These are phyloP conservation scores for Marasmius tenuissimus DNA, from an alignment of 1,284 basidiomycete species.

Conservation along the genomic window DNA sequence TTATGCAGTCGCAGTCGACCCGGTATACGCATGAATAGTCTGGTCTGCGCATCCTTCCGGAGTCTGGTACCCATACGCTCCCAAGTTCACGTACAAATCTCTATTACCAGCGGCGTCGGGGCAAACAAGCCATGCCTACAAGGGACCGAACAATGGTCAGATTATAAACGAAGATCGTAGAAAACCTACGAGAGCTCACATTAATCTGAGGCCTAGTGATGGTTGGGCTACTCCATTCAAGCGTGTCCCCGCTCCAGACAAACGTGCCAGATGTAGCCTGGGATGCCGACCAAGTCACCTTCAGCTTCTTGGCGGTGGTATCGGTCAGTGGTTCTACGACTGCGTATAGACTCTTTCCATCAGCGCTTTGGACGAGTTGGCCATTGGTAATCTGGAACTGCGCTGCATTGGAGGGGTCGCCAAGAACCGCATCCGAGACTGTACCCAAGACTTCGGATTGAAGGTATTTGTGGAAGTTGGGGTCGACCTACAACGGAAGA, in stretches of 20 bases:
- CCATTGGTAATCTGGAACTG: conserved; percentile 56
- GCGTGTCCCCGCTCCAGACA: conserved; percentile 51
- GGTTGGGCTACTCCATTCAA: conserved; percentile 51
- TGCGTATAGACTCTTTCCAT: conserved; percentile 45
- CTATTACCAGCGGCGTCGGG: conserved; percentile 48
- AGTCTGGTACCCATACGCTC: conserved; percentile 54
- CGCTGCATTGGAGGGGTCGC: conserved; percentile 46
- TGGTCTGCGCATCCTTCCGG: conserved; percentile 61
- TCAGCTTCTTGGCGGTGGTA: conserved; percentile 47
- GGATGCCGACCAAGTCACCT: conserved; percentile 46
- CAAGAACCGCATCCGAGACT: conserved; percentile 51
- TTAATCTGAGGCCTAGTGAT: conserved; percentile 50
- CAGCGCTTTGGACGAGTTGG: conserved; percentile 51
- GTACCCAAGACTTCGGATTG: conserved; percentile 46
- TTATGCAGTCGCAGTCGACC: conserved; percentile 17
- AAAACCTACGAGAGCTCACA: conserved; percentile 28
- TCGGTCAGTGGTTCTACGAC: conserved; percentile 47
- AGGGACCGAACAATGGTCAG: background rate
- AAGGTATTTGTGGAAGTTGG: conserved; percentile 68
- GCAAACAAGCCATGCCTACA: conserved; percentile 54
- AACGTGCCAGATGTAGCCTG: conserved; percentile 54
- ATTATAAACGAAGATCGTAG: background rate
- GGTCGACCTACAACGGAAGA: conserved; percentile 42
- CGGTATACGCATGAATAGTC: conserved; percentile 66
- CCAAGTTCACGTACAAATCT: conserved; percentile 56